phyloP scores from a whole-genome alignment of 768 basidiomycete genomes.

The Pleurotus tuber-regium region DNA sequence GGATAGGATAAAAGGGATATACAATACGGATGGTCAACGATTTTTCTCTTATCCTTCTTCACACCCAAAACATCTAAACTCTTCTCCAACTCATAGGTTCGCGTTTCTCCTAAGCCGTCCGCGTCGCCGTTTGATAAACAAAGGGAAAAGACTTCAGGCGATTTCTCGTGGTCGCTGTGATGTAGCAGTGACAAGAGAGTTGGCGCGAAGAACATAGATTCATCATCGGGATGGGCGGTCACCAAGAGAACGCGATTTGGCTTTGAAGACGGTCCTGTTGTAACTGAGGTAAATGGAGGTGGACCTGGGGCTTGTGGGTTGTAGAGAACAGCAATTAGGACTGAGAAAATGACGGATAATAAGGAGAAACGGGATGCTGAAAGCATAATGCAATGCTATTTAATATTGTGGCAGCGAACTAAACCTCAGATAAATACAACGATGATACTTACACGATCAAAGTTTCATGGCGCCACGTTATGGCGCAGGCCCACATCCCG shows the following conservation, averaged over 20 bases:
- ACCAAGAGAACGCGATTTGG: slow-evolving; percentile 46
- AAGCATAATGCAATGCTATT: too few relatives aligned
- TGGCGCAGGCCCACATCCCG: too few relatives aligned
- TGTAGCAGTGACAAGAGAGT: slow-evolving; percentile 59
- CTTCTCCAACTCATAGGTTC: slow-evolving; percentile 54
- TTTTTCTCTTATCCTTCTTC: slow-evolving; percentile 45
- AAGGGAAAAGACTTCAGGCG: slow-evolving; percentile 49
- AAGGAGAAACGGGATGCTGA: not conserved
- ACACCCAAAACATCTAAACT: slow-evolving; percentile 75
- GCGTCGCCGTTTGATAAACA: slow-evolving; percentile 82
- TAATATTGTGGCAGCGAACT: too few relatives aligned
- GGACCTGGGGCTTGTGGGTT: not conserved
- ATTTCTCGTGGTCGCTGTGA: slow-evolving; percentile 1
- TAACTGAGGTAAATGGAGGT: not conserved
- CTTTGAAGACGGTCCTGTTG: not conserved
- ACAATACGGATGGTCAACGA: slow-evolving; percentile 73
- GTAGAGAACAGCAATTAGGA: not conserved
- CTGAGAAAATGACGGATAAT: not conserved
- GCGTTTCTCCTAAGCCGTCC: slow-evolving; percentile 64
- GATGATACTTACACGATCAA: not conserved
- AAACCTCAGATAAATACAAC: not conserved
- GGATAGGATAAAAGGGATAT: not conserved
- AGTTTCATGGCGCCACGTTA: too few relatives aligned
- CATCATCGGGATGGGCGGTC: slow-evolving; percentile 95
- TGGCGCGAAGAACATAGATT: slow-evolving; percentile 92